These are phyloP conservation scores for Phaeosphaeria sp. DNA, from an alignment of 2,329 filamentous ascomycete genomes.

Conservation along the genomic window DNA sequence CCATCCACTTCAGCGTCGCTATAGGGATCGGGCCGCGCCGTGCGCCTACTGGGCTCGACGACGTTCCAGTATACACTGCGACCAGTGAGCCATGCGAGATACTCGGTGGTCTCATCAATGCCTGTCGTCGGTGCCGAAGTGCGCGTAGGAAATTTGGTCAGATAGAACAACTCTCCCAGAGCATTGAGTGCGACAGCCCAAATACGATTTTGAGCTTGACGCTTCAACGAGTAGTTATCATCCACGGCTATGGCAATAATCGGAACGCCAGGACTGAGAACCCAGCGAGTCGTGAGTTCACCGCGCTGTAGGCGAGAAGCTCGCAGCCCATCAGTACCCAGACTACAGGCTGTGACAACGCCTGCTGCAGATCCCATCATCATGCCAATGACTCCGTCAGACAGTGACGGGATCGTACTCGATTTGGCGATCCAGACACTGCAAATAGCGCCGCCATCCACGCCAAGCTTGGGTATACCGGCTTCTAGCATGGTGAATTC, in stretches of 20 bases:
- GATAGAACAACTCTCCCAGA: slow-evolving; percentile 87
- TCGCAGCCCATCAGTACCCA: slow-evolving; percentile 68
- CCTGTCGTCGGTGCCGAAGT: slow-evolving; percentile 58
- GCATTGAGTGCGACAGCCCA: slow-evolving; percentile 97
- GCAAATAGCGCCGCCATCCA: slow-evolving; percentile 73
- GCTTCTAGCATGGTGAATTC: slow-evolving; percentile 67
- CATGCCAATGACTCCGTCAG: slow-evolving; percentile 80
- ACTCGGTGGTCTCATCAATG: slow-evolving; percentile 62
- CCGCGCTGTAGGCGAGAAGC: slow-evolving; percentile 71
- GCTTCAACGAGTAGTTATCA: slow-evolving; percentile 76
- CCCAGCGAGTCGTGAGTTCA: slow-evolving; percentile 86
- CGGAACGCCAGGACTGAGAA: slow-evolving; percentile 88
- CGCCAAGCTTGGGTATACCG: slow-evolving; percentile 79
- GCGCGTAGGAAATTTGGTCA: slow-evolving; percentile 72
- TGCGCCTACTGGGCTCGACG: slow-evolving; percentile 77
- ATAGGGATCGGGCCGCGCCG: slow-evolving; percentile 74
- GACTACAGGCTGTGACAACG: slow-evolving; percentile 80
- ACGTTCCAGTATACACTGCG: slow-evolving; percentile 82
- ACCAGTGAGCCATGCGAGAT: slow-evolving; percentile 80
- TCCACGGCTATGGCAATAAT: slow-evolving; percentile 86
- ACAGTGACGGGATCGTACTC: slow-evolving; percentile 71
- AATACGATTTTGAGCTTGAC: slow-evolving; percentile 73
- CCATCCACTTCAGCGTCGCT: slow-evolving; percentile 69
- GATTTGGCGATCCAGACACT: slow-evolving; percentile 93
- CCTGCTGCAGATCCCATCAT: slow-evolving; percentile 84